Percentiles rank a stretch among this genome's conserved stretches.
Conservation (phyloP, 768 basidiomycete species). For the Naganishia kalamii region DNA sequence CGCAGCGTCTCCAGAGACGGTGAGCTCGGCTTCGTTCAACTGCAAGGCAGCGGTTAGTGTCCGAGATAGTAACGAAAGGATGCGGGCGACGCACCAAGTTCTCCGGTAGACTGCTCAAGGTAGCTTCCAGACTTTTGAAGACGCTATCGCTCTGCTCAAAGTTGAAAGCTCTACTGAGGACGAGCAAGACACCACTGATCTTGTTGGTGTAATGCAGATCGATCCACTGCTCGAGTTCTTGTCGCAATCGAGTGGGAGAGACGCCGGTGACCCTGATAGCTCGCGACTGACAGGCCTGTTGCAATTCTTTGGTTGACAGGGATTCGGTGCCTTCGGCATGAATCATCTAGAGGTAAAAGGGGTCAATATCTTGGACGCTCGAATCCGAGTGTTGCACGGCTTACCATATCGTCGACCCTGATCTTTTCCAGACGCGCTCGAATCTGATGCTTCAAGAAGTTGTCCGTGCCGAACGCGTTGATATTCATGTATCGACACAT, state of each 20-base stretch:
- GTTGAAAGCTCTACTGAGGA: slow-evolving; percentile 90
- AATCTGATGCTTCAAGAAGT: slow-evolving; percentile 89
- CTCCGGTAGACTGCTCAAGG: slow-evolving; percentile 85
- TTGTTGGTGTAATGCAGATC: slow-evolving; percentile 79
- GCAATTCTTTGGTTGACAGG: slow-evolving; percentile 83
- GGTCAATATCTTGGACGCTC: slow-evolving; percentile 7
- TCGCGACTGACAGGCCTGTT: slow-evolving; percentile 85
- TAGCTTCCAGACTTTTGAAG: slow-evolving; percentile 75
- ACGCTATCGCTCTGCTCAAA: slow-evolving; percentile 83
- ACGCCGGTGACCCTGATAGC: slow-evolving; percentile 84
- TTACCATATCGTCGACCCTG: slow-evolving; percentile 71
- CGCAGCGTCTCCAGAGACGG: slow-evolving; percentile 81
- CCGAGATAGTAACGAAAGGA: not conserved
- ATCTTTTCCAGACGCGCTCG: slow-evolving; percentile 73
- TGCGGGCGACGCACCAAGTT: slow-evolving; percentile 62
- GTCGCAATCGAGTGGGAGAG: slow-evolving; percentile 77
- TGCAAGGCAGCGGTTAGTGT: slow-evolving; percentile 42
- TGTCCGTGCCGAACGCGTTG: slow-evolving; percentile 97
- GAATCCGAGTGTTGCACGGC: slow-evolving; percentile 15
- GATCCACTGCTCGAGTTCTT: slow-evolving; percentile 90
- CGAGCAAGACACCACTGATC: slow-evolving; percentile 85
- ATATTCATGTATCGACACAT: slow-evolving; percentile 98
- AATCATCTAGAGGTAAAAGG: slow-evolving; percentile 58
- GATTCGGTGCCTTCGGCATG: slow-evolving; percentile 80
- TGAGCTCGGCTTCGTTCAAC: slow-evolving; percentile 95